Conservation (phyloP, 2,329 filamentous ascomycete species). For the Calonectria honghensis region DNA sequence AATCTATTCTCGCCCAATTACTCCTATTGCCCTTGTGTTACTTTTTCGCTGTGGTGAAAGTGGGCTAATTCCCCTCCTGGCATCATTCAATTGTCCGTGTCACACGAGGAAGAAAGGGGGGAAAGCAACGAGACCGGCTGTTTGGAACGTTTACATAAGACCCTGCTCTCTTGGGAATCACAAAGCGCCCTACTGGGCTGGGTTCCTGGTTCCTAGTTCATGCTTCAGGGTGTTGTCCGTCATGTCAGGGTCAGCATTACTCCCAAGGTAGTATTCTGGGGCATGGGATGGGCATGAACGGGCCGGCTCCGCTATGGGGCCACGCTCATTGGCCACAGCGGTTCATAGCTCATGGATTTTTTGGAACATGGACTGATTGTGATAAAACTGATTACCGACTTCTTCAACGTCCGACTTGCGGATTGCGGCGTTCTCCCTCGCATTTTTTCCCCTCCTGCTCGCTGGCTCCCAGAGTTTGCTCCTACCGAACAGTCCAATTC, state of each 20-base stretch:
- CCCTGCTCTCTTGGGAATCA: not conserved
- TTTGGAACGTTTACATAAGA: not conserved
- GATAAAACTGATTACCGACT: conserved; percentile 37
- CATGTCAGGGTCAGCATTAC: conserved; percentile 9
- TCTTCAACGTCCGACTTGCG: conserved; percentile 32
- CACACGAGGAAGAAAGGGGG: not conserved
- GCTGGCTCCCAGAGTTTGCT: not conserved
- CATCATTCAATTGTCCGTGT: not conserved
- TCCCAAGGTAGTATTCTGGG: conserved; percentile 27
- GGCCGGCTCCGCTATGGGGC: conserved; percentile 33
- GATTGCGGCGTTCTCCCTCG: conserved; percentile 21
- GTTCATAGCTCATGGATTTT: conserved; percentile 40
- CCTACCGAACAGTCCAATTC: conserved; percentile 1
- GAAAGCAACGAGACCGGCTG: not conserved
- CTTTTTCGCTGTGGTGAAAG: not conserved
- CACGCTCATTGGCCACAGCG: conserved; percentile 37
- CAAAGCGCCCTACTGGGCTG: conserved; percentile 20
- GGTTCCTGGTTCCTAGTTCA: conserved; percentile 18
- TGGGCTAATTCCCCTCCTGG: conserved; percentile 4
- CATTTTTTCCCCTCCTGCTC: not conserved
- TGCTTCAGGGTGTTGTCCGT: conserved; percentile 21
- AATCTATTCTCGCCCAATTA: not conserved
- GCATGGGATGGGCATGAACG: conserved; percentile 24
- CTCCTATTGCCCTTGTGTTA: not conserved
- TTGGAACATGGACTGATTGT: conserved; percentile 43